Evolutionary conservation across 352 stramenopile species (phyloP).

Genomic region (Globisporangium perplexum): DNA sequence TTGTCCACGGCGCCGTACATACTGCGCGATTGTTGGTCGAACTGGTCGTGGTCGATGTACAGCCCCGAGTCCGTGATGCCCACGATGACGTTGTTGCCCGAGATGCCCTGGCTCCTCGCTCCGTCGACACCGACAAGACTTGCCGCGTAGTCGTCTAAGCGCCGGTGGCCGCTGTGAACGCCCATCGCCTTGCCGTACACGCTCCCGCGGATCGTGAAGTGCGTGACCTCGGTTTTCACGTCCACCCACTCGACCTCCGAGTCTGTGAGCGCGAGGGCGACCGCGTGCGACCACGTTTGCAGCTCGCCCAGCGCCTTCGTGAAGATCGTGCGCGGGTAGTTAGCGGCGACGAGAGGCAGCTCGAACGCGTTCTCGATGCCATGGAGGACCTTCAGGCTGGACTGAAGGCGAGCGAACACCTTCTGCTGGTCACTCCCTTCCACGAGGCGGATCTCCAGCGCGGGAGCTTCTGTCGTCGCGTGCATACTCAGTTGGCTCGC

Average conservation of each 20-base stretch:
- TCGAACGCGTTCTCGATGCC: slow-evolving; percentile 66
- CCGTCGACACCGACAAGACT: slow-evolving; percentile 59
- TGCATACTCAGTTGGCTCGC: slow-evolving; percentile 31
- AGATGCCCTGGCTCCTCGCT: slow-evolving; percentile 56
- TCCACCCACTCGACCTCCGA: slow-evolving; percentile 63
- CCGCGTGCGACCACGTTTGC: slow-evolving; percentile 47
- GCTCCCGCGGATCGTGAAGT: slow-evolving; percentile 24
- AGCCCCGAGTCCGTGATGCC: slow-evolving; percentile 80
- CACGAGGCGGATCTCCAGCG: slow-evolving; percentile 59
- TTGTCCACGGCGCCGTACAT: slow-evolving; percentile 38
- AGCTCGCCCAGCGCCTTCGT: slow-evolving; percentile 48
- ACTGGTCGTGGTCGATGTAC: slow-evolving; percentile 82
- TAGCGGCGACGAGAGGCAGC: slow-evolving; percentile 11
- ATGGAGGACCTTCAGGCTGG: slow-evolving; percentile 27
- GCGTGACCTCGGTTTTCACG: slow-evolving; percentile 26
- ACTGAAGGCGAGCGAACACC: slow-evolving; percentile 32
- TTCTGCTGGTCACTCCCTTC: slow-evolving; percentile 21
- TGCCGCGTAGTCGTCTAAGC: slow-evolving; percentile 57
- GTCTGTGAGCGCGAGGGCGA: slow-evolving; percentile 44
- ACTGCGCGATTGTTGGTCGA: slow-evolving; percentile 54
- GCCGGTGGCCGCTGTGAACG: slow-evolving; percentile 13
- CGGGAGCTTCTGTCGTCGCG: slow-evolving; percentile 23
- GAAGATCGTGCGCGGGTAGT: slow-evolving; percentile 35
- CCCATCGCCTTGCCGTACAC: slow-evolving; percentile 12
- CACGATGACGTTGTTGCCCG: slow-evolving; percentile 63